A percentile compares a stretch with the other conserved stretches of the same genome.
Conservation (phyloP, 106 monocot species). For the Amphibolis antarctica region DNA sequence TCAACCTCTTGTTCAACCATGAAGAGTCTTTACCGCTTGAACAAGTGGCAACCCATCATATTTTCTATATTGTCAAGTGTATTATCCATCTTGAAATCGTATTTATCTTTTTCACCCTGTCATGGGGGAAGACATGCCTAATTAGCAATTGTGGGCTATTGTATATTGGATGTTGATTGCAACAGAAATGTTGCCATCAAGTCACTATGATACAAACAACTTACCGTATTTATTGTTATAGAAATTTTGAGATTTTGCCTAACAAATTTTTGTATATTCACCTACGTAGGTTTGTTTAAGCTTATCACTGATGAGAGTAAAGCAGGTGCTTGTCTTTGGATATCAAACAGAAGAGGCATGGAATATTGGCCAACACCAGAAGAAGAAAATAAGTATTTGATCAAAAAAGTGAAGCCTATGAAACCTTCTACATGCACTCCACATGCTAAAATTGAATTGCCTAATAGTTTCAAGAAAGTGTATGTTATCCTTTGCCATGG, state of each 20-base stretch:
- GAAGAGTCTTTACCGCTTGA: no score
- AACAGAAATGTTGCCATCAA: no score
- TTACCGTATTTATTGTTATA: not conserved
- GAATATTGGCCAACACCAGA: slow-evolving; percentile 74
- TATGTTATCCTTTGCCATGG: slow-evolving; percentile 17
- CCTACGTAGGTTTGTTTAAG: slow-evolving; percentile 52
- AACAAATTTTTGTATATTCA: not conserved
- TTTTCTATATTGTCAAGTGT: no score
- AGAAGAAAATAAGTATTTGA: slow-evolving; percentile 57
- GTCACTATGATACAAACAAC: not conserved
- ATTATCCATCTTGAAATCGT: no score
- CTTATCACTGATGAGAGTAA: slow-evolving; percentile 81
- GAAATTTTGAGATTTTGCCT: not conserved
- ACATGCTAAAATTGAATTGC: slow-evolving; percentile 32
- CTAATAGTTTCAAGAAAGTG: slow-evolving; percentile 64
- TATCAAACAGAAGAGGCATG: slow-evolving; percentile 73
- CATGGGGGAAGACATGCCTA: no score
- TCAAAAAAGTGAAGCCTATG: slow-evolving; percentile 31
- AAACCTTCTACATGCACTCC: slow-evolving; percentile 18
- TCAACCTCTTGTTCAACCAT: no score
- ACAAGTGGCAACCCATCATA: no score
- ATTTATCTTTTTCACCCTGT: no score
- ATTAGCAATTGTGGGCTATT: no score
- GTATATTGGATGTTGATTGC: no score
- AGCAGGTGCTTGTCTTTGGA: slow-evolving; percentile 90